Percentiles rank a stretch among this genome's conserved stretches.
Evolutionary conservation across 208 protist species (phyloP).

Genomic region (Acanthamoeba polyphaga): DNA sequence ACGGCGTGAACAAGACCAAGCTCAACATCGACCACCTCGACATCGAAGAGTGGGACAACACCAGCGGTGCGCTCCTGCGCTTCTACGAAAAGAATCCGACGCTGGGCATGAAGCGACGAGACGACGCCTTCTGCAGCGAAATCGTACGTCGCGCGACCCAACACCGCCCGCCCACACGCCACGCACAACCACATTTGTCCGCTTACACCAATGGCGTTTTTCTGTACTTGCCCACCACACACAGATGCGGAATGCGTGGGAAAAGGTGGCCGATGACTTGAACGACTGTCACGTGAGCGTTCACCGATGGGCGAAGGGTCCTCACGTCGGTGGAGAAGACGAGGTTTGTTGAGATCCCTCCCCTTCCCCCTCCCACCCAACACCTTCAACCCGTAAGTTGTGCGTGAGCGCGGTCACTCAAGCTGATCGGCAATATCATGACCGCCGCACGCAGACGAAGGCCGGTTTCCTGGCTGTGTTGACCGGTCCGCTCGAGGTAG

Average conservation of each 20-base stretch:
- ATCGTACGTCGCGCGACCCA: not conserved
- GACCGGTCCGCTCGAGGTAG: conserved; percentile 47
- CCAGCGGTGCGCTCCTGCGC: conserved; percentile 56
- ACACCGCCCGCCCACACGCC: not conserved
- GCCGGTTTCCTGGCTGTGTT: conserved; percentile 2
- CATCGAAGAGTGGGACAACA: conserved; percentile 51
- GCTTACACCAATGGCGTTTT: no score
- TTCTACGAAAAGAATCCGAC: conserved; percentile 73
- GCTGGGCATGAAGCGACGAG: not conserved
- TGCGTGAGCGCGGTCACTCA: not conserved
- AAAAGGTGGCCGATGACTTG: conserved; percentile 54
- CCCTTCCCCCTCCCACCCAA: not conserved
- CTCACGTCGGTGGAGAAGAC: not conserved
- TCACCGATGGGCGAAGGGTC: conserved; percentile 26
- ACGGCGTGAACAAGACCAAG: conserved; percentile 41
- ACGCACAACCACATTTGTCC: no score
- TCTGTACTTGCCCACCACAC: no score
- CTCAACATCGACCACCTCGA: conserved; percentile 50
- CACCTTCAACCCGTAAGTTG: not conserved
- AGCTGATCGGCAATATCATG: no score
- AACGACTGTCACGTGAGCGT: conserved; percentile 44
- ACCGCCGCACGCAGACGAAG: conserved; percentile 6
- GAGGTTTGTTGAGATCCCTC: not conserved
- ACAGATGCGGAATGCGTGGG: not conserved
- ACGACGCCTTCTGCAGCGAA: conserved; percentile 42